Conservation (phyloP, 768 basidiomycete species). For the Glaciozyma antarctica region DNA sequence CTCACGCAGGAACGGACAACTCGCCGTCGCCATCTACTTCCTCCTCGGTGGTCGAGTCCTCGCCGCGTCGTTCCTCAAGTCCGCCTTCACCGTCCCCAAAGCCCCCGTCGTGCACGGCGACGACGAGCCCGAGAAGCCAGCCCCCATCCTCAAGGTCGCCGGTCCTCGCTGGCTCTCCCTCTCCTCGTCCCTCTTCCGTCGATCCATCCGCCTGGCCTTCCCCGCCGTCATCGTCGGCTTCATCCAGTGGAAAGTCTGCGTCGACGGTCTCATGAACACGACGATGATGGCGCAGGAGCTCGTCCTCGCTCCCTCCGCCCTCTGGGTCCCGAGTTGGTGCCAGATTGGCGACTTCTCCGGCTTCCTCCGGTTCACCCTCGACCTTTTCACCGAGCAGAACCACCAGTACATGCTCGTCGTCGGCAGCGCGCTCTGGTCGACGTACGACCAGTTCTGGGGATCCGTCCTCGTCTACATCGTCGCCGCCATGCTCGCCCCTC, state of each 20-base stretch:
- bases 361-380: constrained; percentile 37
- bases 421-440: constrained; percentile 38
- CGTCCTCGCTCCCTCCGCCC: constrained; percentile 33
- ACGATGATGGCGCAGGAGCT: constrained; percentile 25
- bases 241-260: constrained; percentile 37
- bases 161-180: constrained; percentile 37
- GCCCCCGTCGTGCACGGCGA: constrained; percentile 37
- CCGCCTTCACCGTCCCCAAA: constrained; percentile 35
- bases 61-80: constrained; percentile 36
- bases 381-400: constrained; percentile 37
- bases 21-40: constrained; percentile 38
- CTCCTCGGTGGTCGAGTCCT: constrained; percentile 37
- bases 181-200: constrained; percentile 37
- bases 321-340: constrained; percentile 38
- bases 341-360: constrained; percentile 36
- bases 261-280: constrained; percentile 21
- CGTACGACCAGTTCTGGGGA: constrained; percentile 39
- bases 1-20: constrained; percentile 33
- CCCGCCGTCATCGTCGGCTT: constrained; percentile 37
- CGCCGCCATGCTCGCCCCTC: constrained; percentile 35
- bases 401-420: constrained; percentile 37
- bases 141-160: constrained; percentile 28
- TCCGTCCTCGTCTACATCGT: constrained; percentile 37
- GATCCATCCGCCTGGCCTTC: constrained; percentile 38
- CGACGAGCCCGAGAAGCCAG: constrained; percentile 35